Evolutionary conservation across 2,329 filamentous ascomycete species (phyloP).

Genomic region (Verticillium tricorpus): DNA sequence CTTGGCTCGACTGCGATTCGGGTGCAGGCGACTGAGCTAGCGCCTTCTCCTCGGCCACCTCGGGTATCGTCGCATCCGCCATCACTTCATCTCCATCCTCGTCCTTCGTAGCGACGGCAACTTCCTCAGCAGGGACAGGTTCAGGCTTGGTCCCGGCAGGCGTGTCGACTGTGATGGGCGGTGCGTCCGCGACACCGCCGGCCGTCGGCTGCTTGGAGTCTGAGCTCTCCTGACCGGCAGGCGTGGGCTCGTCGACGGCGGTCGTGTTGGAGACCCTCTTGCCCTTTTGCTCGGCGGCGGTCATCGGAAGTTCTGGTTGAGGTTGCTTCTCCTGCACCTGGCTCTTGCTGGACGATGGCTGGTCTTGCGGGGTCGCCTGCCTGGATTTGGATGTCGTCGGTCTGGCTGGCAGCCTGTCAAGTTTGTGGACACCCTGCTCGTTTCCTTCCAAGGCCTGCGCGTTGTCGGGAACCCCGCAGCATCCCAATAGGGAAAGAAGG

Average conservation of each 20-base stretch:
- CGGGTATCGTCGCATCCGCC: conserved; percentile 54
- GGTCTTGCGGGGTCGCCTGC: conserved; percentile 43
- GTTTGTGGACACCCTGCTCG: conserved; percentile 50
- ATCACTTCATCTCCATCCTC: conserved; percentile 63
- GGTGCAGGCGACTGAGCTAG: conserved; percentile 34
- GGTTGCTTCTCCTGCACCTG: conserved; percentile 47
- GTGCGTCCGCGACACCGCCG: conserved; percentile 38
- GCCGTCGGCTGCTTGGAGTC: conserved; percentile 41
- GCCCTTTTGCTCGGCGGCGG: conserved; percentile 31
- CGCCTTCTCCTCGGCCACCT: conserved; percentile 31
- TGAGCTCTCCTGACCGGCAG: conserved; percentile 35
- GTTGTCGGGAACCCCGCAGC: conserved; percentile 61
- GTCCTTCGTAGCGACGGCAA: conserved; percentile 23
- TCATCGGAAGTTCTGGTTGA: conserved; percentile 26
- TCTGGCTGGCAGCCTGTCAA: conserved; percentile 51
- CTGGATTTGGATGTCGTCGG: conserved; percentile 51
- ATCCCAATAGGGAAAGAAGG: conserved; percentile 58
- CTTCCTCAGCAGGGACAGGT: conserved; percentile 10
- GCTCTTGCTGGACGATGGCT: conserved; percentile 30
- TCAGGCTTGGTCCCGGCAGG: conserved; percentile 16
- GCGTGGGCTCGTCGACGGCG: conserved; percentile 40
- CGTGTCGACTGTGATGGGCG: conserved; percentile 25
- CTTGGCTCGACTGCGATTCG: conserved; percentile 27
- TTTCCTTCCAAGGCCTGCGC: conserved; percentile 50
- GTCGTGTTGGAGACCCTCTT: conserved; percentile 42